A percentile compares a stretch with the other conserved stretches of the same genome.
These are phyloP conservation scores for Yamadazyma insecticola DNA, from an alignment of 805 yeast species.

Conservation along the genomic window DNA sequence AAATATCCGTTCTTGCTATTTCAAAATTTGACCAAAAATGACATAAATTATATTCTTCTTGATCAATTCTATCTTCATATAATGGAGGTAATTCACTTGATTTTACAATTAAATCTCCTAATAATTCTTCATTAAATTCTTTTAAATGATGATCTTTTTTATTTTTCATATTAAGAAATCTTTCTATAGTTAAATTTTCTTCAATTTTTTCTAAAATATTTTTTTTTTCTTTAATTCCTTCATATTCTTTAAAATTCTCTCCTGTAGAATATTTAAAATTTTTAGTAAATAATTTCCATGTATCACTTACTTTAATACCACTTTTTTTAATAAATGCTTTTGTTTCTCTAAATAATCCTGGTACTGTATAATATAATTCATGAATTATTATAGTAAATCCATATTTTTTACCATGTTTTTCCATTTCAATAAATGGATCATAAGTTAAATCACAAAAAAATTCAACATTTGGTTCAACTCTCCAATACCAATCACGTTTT, in stretches of 20 bases:
- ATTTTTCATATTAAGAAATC: slow-evolving; percentile 15
- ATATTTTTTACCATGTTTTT: slow-evolving; percentile 59
- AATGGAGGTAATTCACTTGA: slow-evolving; percentile 26
- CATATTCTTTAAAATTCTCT: slow-evolving; percentile 16
- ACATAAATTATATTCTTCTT: slow-evolving; percentile 69
- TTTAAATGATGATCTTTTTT: slow-evolving; percentile 20
- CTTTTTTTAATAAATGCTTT: slow-evolving; percentile 51
- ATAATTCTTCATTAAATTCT: slow-evolving; percentile 20
- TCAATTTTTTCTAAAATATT: slow-evolving; percentile 27
- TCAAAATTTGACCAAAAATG: slow-evolving; percentile 95
- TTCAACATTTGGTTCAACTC: slow-evolving; percentile 90
- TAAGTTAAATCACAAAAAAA: slow-evolving; percentile 88
- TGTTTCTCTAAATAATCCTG: slow-evolving; percentile 73
- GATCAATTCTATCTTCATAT: slow-evolving; percentile 55
- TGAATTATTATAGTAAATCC: slow-evolving; percentile 80
- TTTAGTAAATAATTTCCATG: slow-evolving; percentile 65
- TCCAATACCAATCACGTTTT: slow-evolving; percentile 88
- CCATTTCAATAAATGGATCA: slow-evolving; percentile 88
- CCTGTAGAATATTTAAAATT: slow-evolving; percentile 23
- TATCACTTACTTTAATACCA: slow-evolving; percentile 45
- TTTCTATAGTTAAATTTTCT: slow-evolving; percentile 19
- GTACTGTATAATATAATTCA: slow-evolving; percentile 79
- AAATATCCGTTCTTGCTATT: slow-evolving; percentile 78
- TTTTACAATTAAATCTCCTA: slow-evolving; percentile 35
- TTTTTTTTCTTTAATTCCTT: slow-evolving; percentile 11